Base-by-base conservation (phyloP, 768 basidiomycete genomes). In the Macrolepiota albuminosa region DNA sequence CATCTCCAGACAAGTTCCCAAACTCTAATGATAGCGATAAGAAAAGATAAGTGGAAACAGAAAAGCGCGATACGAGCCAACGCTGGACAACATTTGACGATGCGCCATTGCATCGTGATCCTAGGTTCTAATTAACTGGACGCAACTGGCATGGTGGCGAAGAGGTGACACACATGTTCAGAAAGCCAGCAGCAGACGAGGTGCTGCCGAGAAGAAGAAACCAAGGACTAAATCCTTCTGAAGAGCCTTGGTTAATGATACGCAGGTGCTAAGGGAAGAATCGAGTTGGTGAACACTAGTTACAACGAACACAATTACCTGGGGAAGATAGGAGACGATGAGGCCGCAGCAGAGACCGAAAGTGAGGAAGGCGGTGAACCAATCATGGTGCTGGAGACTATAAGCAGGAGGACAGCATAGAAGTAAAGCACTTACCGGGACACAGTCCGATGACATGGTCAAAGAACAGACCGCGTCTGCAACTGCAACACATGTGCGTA, bases 221-320 rank as follows among this genome's bases (percentile, higher is more conserved):
- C 83, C 90, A 88, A 18, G 95, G 93, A 62, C 91, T 95, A 63
- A 98, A 86, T 0, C 97, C 97, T 64, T 95, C 87, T 0, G 90
- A 93, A 0, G 93, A 88, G 42, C 84, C 81, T 26, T 85, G 80
- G 53, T 77, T 70, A 66, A 97, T 89, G 64, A 97, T 97, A 7
- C 93, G 82, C 56, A 85, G 74, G 66, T 93, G 92, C 88, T 93
- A 43, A 11, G 39, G 26, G 34, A 48, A 36, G 18, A 26, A 46
- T 39, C 14, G 21, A 56, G 50, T 43, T 11, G 33, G 18, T 7
- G 18, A 43, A 55, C 1, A 56, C 42, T 11, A 60, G 36, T 14
- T 48, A 29, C 71, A 64, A 76, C 74, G 33, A 10, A 7, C 21
- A n/a, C 5, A 2, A 33, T 42, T 47, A 88, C 90, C 76, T 94